Percentiles rank a stretch among this genome's conserved stretches.
phyloP scores from a whole-genome alignment of 768 basidiomycete genomes.

The Tulasnella calospora region DNA sequence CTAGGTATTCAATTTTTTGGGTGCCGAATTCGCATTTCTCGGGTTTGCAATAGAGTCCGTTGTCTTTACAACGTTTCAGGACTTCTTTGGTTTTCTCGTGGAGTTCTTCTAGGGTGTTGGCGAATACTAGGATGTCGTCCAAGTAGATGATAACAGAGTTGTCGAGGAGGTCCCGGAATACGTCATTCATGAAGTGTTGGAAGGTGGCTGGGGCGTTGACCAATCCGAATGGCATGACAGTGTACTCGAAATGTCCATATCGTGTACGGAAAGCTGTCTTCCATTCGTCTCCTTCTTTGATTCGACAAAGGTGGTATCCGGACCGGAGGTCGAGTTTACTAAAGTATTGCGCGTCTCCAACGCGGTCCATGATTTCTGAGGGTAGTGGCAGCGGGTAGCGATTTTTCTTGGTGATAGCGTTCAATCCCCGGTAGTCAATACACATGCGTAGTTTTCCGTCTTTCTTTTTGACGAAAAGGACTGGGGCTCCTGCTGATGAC shows the following conservation, averaged over 20 bases:
- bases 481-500: neutral
- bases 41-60: neutral
- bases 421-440: slow-evolving; percentile 10
- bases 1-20: slow-evolving; percentile 11
- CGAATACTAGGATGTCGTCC: slow-evolving; percentile 30
- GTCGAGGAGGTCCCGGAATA: slow-evolving; percentile 28
- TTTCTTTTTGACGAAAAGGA: slow-evolving; percentile 1
- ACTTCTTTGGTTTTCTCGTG: neutral
- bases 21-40: neutral
- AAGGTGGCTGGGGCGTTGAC: slow-evolving; percentile 16
- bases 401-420: slow-evolving; percentile 12
- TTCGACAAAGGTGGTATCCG: slow-evolving; percentile 15
- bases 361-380: neutral
- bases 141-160: slow-evolving; percentile 26
- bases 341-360: neutral
- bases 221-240: slow-evolving; percentile 32
- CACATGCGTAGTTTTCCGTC: neutral
- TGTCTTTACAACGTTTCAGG: neutral
- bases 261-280: slow-evolving; percentile 24
- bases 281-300: slow-evolving; percentile 25
- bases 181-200: slow-evolving; percentile 28
- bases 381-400: neutral
- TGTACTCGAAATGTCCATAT: slow-evolving; percentile 28
- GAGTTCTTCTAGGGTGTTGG: slow-evolving; percentile 23
- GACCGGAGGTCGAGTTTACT: slow-evolving; percentile 13